Evolutionary conservation across 805 yeast species (phyloP).

Genomic region (Naumovozyma dairenensis): DNA sequence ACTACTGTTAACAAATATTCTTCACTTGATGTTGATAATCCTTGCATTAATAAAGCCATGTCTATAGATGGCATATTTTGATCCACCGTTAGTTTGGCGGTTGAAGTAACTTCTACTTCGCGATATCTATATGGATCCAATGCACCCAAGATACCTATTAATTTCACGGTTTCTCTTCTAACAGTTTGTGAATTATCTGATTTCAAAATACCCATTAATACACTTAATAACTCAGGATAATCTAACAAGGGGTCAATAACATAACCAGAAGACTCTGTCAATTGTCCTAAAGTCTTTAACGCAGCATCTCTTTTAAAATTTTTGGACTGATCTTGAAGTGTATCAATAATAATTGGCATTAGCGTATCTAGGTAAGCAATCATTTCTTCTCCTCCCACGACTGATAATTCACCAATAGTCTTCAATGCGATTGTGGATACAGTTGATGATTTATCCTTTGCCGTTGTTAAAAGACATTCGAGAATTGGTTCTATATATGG

Average conservation of each 20-base stretch:
- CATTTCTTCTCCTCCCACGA: constrained; percentile 81
- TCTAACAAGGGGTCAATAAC: constrained; percentile 86
- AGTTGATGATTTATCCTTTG: constrained; percentile 57
- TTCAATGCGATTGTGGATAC: constrained; percentile 76
- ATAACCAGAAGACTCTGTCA: constrained; percentile 82
- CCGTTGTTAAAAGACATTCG: constrained; percentile 68
- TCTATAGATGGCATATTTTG: constrained; percentile 84
- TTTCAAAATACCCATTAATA: constrained; percentile 66
- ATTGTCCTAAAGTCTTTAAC: constrained; percentile 70
- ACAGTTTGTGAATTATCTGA: constrained; percentile 66
- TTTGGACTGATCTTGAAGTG: constrained; percentile 83
- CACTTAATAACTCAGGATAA: constrained; percentile 74
- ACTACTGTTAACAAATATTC: constrained; percentile 94
- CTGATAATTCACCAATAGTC: constrained; percentile 78
- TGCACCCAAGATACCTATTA: constrained; percentile 88
- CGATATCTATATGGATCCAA: constrained; percentile 88
- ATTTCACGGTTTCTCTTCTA: constrained; percentile 76
- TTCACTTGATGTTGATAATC: constrained; percentile 81
- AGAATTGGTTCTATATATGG: constrained; percentile 86
- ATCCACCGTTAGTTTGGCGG: constrained; percentile 39
- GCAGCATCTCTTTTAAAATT: constrained; percentile 81
- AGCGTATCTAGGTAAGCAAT: constrained; percentile 56
- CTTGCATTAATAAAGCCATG: constrained; percentile 79
- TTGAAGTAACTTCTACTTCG: constrained; percentile 67
- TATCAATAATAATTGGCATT: constrained; percentile 78